These are phyloP conservation scores for Sparassis latifolia DNA, from an alignment of 1,284 basidiomycete species.

Conservation along the genomic window DNA sequence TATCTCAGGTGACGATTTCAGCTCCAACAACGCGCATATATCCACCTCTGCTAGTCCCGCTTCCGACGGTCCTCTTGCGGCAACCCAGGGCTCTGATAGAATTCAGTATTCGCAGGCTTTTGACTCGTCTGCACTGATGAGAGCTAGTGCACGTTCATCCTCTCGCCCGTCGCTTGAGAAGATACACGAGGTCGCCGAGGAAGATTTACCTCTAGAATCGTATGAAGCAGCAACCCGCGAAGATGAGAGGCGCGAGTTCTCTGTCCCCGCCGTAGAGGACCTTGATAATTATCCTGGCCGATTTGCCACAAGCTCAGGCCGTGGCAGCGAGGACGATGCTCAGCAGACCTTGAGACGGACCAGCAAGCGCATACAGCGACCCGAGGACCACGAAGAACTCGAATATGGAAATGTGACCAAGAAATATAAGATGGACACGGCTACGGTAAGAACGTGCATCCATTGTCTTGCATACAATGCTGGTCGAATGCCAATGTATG, in stretches of 20 bases:
- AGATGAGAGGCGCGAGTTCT: too few relatives aligned
- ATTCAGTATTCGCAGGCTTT: not conserved
- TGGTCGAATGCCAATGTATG: not conserved
- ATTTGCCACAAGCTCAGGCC: not conserved
- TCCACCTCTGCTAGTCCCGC: constrained; percentile 4
- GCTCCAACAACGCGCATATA: constrained; percentile 25
- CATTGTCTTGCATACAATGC: not conserved
- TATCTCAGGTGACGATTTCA: constrained; percentile 14
- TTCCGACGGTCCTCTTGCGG: not conserved
- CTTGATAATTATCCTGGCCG: not conserved
- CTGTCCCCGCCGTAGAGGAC: too few relatives aligned
- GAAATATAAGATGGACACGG: constrained; percentile 14
- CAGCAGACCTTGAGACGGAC: constrained; percentile 11
- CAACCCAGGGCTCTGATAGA: not conserved
- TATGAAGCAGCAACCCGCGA: too few relatives aligned
- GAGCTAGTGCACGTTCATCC: constrained; percentile 8
- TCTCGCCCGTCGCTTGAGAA: constrained; percentile 20
- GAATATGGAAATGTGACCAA: constrained; percentile 16
- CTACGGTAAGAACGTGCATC: not conserved
- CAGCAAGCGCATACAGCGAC: constrained; percentile 15
- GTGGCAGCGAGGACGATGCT: not conserved
- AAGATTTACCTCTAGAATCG: constrained; percentile 2
- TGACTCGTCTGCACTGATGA: too few relatives aligned
- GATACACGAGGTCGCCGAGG: constrained; percentile 19
- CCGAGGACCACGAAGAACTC: constrained; percentile 12